Percentiles rank a stretch among this genome's conserved stretches.
Conservation (phyloP, 2,329 filamentous ascomycete species). For the Raffaelea ambrosiae region DNA sequence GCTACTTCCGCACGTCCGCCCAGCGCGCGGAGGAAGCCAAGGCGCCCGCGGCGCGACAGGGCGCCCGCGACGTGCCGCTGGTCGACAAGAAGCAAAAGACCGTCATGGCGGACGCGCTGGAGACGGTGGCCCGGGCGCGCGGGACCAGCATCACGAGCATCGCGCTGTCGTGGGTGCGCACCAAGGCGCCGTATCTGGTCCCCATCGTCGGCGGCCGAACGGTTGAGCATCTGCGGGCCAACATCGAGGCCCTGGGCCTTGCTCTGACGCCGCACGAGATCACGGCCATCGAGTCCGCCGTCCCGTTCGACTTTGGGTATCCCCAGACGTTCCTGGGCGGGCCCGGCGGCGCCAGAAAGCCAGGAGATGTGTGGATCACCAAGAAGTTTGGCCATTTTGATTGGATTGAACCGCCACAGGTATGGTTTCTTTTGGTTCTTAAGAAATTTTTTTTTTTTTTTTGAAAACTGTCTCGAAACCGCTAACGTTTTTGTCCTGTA, state of each 20-base stretch:
- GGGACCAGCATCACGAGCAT: constrained; percentile 35
- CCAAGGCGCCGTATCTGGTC: constrained; percentile 64
- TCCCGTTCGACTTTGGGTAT: too few relatives aligned
- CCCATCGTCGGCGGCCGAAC: constrained; percentile 65
- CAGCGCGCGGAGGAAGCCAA: constrained; percentile 24
- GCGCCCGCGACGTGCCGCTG: too few relatives aligned
- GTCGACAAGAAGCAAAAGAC: constrained; percentile 31
- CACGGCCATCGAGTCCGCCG: constrained; percentile 41
- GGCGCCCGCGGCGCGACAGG: constrained; percentile 34
- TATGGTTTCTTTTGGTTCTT: too few relatives aligned
- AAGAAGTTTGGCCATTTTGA: too few relatives aligned
- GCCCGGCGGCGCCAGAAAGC: too few relatives aligned
- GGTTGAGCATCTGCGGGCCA: constrained; percentile 58
- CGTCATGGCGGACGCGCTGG: constrained; percentile 34
- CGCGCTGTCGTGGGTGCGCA: constrained; percentile 65
- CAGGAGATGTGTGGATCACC: too few relatives aligned
- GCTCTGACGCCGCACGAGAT: constrained; percentile 54
- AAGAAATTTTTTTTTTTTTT: too few relatives aligned
- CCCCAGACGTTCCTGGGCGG: too few relatives aligned
- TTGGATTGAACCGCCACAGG: too few relatives aligned
- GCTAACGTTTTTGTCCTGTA: too few relatives aligned
- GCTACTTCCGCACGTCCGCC: constrained; percentile 25
- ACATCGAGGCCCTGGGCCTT: constrained; percentile 59
- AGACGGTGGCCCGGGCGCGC: constrained; percentile 39
- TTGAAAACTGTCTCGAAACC: too few relatives aligned